phyloP scores from a whole-genome alignment of 192 early-diverging fungal genomes.

The Tieghemiomyces parasiticus region DNA sequence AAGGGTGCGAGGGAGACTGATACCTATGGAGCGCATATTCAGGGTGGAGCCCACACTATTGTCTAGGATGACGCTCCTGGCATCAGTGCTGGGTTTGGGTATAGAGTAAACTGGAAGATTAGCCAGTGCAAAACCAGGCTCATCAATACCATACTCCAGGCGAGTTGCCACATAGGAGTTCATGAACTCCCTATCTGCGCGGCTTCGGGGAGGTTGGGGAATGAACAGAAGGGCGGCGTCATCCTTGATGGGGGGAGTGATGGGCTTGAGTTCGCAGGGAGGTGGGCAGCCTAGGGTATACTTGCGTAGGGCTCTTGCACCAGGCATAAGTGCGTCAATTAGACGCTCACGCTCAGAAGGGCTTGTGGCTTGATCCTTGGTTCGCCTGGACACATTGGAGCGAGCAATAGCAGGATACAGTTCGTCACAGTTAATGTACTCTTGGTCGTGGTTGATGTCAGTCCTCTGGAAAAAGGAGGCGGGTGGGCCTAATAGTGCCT shows the following conservation, averaged over 20 bases:
- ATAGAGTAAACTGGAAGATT: conserved; percentile 13
- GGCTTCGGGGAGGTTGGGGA: conserved; percentile 11
- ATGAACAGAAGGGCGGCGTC: conserved; percentile 2
- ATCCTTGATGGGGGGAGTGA: conserved; percentile 11
- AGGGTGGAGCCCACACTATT: background rate
- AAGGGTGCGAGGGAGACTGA: background rate
- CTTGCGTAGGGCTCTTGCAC: too few species aligned
- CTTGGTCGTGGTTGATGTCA: too few species aligned
- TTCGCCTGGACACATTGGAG: too few species aligned
- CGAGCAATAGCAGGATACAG: too few species aligned
- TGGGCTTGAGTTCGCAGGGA: conserved; percentile 11
- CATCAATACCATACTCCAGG: conserved; percentile 15
- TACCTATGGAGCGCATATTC: background rate
- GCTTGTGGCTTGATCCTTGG: too few species aligned
- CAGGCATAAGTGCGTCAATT: too few species aligned
- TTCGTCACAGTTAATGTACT: too few species aligned
- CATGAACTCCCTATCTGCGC: background rate
- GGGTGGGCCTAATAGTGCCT: too few species aligned
- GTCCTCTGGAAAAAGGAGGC: too few species aligned
- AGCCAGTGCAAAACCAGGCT: conserved; percentile 1
- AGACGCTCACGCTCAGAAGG: too few species aligned
- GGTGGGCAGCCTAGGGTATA: conserved; percentile 19
- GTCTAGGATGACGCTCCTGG: conserved; percentile 1
- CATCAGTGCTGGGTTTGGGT: conserved; percentile 13
- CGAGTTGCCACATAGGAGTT: background rate